Evolutionary conservation across 2,329 filamentous ascomycete genomes (phyloP).

Genomic region (Lasiodiplodia sp.): DNA sequence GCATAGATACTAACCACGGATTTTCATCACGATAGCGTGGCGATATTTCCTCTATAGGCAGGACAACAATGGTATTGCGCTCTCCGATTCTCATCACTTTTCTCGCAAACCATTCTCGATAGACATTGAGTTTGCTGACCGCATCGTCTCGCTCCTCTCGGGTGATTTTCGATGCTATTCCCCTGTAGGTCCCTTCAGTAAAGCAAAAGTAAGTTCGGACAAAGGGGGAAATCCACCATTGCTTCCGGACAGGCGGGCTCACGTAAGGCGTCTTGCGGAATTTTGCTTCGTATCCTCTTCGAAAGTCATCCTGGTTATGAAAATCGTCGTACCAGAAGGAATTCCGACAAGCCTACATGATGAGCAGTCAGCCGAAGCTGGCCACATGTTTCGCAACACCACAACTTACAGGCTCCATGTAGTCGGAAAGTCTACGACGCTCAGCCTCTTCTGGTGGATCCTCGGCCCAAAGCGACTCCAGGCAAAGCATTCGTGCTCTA

Average conservation of each 20-base stretch:
- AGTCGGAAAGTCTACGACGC: not conserved
- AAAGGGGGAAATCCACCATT: constrained; percentile 32
- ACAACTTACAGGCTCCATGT: constrained; percentile 3
- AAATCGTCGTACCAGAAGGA: constrained; percentile 36
- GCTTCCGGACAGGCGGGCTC: constrained; percentile 32
- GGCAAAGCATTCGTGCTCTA: not conserved
- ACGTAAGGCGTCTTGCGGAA: constrained; percentile 32
- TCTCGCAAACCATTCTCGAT: constrained; percentile 30
- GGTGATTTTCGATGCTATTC: constrained; percentile 25
- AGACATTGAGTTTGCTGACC: constrained; percentile 22
- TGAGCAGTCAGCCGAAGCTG: not conserved
- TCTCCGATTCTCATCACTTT: constrained; percentile 26
- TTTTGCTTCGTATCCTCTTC: constrained; percentile 31
- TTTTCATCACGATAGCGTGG: constrained; percentile 33
- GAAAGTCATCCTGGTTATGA: constrained; percentile 34
- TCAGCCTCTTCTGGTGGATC: not conserved
- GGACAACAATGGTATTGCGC: constrained; percentile 30
- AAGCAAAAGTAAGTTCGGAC: not conserved
- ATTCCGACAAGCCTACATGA: constrained; percentile 7
- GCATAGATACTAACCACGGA: not conserved
- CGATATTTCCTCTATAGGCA: constrained; percentile 33
- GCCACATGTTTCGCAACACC: not conserved
- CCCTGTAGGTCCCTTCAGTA: not conserved
- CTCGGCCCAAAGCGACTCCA: not conserved
- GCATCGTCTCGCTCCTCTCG: constrained; percentile 19